A percentile compares a stretch with the other conserved stretches of the same genome.
Conservation (phyloP, 2,329 filamentous ascomycete genomes). For the Thielaviopsis punctulata region DNA sequence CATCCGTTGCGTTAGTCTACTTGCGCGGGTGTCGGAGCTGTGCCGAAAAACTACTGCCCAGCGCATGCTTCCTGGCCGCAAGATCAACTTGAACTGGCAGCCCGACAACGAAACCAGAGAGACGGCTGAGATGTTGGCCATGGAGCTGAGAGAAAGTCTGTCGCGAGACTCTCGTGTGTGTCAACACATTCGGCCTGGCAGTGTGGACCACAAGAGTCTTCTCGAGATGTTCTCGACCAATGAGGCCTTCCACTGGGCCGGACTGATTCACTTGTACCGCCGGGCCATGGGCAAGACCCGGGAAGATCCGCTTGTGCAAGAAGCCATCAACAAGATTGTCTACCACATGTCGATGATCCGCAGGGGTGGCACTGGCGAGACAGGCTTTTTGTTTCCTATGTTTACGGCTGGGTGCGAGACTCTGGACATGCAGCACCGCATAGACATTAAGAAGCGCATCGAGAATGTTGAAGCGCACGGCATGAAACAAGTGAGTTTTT, state of each 20-base stretch:
- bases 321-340: conserved; percentile 45
- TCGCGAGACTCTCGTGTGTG: conserved; percentile 24
- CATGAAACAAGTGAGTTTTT: conserved; percentile 49
- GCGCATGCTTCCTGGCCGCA: conserved; percentile 34
- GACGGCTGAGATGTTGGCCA: conserved; percentile 41
- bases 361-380: conserved; percentile 52
- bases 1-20: conserved; percentile 34
- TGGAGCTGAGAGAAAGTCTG: conserved; percentile 42
- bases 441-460: conserved; percentile 47
- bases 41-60: conserved; percentile 50
- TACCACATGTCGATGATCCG: conserved; percentile 43
- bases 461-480: conserved; percentile 53
- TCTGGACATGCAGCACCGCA: conserved; percentile 34
- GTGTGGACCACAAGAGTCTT: conserved; percentile 36
- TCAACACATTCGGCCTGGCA: conserved; percentile 29
- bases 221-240: conserved; percentile 55
- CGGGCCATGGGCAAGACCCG: conserved; percentile 49
- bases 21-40: conserved; percentile 45
- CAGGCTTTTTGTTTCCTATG: conserved; percentile 61
- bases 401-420: conserved; percentile 71
- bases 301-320: conserved; percentile 41
- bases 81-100: conserved; percentile 31
- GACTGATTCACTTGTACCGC: conserved; percentile 56
- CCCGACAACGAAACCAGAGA: conserved; percentile 36
- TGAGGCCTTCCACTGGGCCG: conserved; percentile 64